A percentile compares a stretch with the other conserved stretches of the same genome.
phyloP scores from a whole-genome alignment of 2,329 filamentous ascomycete genomes.

The Cladophialophora immunda region DNA sequence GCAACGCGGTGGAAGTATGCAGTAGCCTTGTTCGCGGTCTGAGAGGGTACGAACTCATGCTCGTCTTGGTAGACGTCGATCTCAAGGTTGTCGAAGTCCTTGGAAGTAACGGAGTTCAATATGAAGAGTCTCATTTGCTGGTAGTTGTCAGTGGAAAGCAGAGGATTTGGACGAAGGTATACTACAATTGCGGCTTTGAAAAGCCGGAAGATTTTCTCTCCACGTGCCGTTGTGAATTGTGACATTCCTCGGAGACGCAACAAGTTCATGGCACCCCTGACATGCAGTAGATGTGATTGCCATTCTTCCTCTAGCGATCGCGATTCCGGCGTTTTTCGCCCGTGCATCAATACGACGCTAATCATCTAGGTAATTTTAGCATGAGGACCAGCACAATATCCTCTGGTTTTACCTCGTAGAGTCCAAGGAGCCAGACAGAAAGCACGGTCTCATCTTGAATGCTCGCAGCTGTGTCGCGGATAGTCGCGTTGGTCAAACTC shows the following conservation, averaged over 20 bases:
- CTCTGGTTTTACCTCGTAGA: slow-evolving; percentile 36
- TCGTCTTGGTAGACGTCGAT: slow-evolving; percentile 39
- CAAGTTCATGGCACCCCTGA: slow-evolving; percentile 39
- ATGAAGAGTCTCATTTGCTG: slow-evolving; percentile 41
- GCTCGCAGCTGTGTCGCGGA: slow-evolving; percentile 30
- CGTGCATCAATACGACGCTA: slow-evolving; percentile 36
- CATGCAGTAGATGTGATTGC: slow-evolving; percentile 38
- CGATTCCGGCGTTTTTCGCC: slow-evolving; percentile 22
- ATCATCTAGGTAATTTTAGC: slow-evolving; percentile 29
- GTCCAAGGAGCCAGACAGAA: slow-evolving; percentile 39
- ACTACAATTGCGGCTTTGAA: slow-evolving; percentile 40
- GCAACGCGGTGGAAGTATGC: slow-evolving; percentile 36
- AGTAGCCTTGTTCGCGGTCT: slow-evolving; percentile 37
- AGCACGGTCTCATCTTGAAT: slow-evolving; percentile 39
- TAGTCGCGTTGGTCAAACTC: slow-evolving; percentile 30
- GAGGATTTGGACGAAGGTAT: not conserved
- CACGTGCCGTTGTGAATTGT: slow-evolving; percentile 36
- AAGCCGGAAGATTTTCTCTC: slow-evolving; percentile 39
- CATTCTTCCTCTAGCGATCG: slow-evolving; percentile 36
- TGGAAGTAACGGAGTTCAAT: slow-evolving; percentile 36
- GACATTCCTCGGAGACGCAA: slow-evolving; percentile 35
- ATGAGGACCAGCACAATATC: not conserved
- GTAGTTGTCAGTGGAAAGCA: slow-evolving; percentile 3
- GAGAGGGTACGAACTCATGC: slow-evolving; percentile 39
- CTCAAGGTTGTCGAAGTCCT: slow-evolving; percentile 38